Conservation (phyloP, 441 rosid genomes). For the Omphalea diandra region DNA sequence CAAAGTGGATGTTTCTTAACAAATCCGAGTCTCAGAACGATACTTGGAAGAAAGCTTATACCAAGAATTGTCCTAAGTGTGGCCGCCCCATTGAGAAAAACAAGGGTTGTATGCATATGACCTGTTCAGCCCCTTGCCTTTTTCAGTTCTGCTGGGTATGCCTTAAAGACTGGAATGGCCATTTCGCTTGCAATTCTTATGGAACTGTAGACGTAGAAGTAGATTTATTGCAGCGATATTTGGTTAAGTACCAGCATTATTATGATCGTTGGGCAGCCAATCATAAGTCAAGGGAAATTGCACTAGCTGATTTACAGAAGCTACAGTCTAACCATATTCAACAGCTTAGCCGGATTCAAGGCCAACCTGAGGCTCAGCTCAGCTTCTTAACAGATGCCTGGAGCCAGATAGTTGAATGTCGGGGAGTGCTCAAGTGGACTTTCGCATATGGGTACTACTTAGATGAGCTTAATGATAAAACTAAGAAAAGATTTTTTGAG, state of each 20-base stretch:
- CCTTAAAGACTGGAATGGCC: conserved; percentile 45
- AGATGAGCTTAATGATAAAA: conserved; percentile 21
- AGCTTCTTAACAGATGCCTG: conserved; percentile 58
- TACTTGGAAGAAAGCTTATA: no score
- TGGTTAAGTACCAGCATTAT: neutral
- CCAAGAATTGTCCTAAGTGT: no score
- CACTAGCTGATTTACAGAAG: conserved; percentile 24
- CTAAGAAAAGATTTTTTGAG: conserved; percentile 33
- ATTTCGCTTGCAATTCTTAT: conserved; percentile 29
- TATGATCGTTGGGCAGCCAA: conserved; percentile 11
- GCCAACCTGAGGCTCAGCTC: conserved; percentile 45
- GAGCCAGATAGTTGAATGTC: conserved; percentile 69
- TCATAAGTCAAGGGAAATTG: conserved; percentile 7
- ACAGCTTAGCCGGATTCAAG: conserved; percentile 34
- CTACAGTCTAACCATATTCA: conserved; percentile 36
- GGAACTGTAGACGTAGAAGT: conserved; percentile 24
- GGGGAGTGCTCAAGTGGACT: conserved; percentile 73
- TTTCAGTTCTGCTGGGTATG: conserved; percentile 69
- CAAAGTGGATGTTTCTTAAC: no score
- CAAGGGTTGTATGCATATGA: no score
- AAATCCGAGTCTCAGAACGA: no score
- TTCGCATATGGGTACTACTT: conserved; percentile 68
- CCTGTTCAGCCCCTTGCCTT: no score
- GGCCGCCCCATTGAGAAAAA: no score
- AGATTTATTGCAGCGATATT: neutral